A percentile compares a stretch with the other conserved stretches of the same genome.
phyloP scores from a whole-genome alignment of 352 stramenopile species.

The Globisporangium nodosum region DNA sequence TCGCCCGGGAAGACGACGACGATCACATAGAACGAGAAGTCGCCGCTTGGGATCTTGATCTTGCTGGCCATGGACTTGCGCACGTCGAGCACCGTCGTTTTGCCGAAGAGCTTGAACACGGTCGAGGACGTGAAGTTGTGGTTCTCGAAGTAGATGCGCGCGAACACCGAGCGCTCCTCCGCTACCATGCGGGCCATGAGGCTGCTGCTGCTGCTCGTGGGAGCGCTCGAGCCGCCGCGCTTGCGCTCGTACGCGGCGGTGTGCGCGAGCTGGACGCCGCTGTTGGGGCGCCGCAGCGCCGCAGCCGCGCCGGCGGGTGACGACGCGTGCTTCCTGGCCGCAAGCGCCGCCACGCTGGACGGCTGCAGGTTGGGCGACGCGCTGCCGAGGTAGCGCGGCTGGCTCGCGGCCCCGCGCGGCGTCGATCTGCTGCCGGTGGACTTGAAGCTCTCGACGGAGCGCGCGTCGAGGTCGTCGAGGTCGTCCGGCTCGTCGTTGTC shows the following conservation, averaged over 20 bases:
- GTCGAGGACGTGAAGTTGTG: constrained; percentile 78
- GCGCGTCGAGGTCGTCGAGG: constrained; percentile 2
- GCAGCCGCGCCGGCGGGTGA: not conserved
- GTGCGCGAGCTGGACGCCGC: constrained; percentile 1
- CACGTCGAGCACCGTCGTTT: constrained; percentile 70
- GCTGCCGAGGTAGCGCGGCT: constrained; percentile 1
- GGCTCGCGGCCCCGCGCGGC: not conserved
- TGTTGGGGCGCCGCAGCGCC: constrained; percentile 7
- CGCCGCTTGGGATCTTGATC: constrained; percentile 59
- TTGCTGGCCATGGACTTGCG: constrained; percentile 76
- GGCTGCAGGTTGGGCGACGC: constrained; percentile 13
- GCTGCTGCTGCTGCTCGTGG: not conserved
- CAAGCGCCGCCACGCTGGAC: constrained; percentile 14
- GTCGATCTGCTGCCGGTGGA: not conserved
- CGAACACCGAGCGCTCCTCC: constrained; percentile 63
- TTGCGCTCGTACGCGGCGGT: constrained; percentile 13
- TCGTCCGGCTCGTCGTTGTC: not conserved
- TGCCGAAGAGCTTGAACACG: constrained; percentile 66
- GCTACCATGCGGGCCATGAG: constrained; percentile 12
- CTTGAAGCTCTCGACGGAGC: not conserved
- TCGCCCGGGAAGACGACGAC: constrained; percentile 76
- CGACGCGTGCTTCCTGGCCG: constrained; percentile 9
- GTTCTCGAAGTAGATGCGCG: constrained; percentile 83
- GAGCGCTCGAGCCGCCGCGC: constrained; percentile 3
- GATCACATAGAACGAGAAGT: constrained; percentile 76